Evolutionary conservation across 23 red algal genomes (phyloP), one percentile per base, ranked within the genome.

Genomic region (Gracilaria gracilis): DNA sequence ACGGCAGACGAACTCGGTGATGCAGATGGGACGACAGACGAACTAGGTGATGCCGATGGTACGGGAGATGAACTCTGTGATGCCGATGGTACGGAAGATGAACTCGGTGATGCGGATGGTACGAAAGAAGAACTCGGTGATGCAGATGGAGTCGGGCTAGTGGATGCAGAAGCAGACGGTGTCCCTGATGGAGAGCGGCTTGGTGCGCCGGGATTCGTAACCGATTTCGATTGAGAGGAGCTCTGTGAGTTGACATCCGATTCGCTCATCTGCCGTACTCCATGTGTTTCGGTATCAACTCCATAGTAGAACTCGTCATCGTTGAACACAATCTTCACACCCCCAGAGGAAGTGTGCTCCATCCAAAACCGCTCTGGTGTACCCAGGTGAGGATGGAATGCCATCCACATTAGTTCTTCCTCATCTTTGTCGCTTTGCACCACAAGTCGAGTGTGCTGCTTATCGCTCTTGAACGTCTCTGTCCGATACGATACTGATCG

Each of bases 361-460:
- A 86, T 67, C 13, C 65, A 44, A 54, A 86, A 70, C 20, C 20
- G 31, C 23, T 73, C 46, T 7, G 44, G 36, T 13, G 69, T 46
- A 9, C 82, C 82, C 31, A 69, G 9, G 65, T 86, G 61, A 24
- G 82, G 82, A 28, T 86, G 37, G 36, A 86, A 70, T 25, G 58
- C 61, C 64, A 86, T 86, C 59, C 59, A 86, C n/a, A 86, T 29
- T n/a, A 49, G 8, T 51, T 86, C 82, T 19, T 70, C 40, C 35
- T 47, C 11, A 44, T 16, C 32, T 16, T 46, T 48, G 12, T 70
- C 48, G 64, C 59, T 86, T 21, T 65, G 35, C 36, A 86, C 31
- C 16, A 86, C 46, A 24, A 86, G 38, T 54, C 82, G 36, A 15
- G 17, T 86, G 13, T 66, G 59, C 4, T 53, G 35, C 31, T 50